Evolutionary conservation across 495 filamentous ascomycete species (phyloP).

Genomic region (Xylaria castorea): DNA sequence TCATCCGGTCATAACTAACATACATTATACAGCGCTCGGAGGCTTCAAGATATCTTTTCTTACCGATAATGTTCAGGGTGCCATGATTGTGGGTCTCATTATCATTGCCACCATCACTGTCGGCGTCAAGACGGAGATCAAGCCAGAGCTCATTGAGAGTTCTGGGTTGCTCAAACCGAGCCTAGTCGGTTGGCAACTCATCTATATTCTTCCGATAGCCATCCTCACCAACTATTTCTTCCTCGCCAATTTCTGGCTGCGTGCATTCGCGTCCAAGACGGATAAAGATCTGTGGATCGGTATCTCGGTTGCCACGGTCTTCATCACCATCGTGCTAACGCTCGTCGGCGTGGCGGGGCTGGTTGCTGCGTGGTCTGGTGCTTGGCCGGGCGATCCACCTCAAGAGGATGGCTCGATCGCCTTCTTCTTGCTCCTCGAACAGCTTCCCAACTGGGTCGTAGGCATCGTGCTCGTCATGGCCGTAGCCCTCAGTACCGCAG

Average conservation of each 20-base stretch:
- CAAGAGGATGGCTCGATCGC: conserved; percentile 68
- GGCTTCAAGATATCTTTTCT: conserved; percentile 80
- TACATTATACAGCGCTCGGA: conserved; percentile 61
- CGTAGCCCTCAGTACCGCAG: conserved; percentile 71
- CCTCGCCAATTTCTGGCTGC: conserved; percentile 78
- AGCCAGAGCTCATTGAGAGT: conserved; percentile 65
- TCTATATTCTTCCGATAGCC: conserved; percentile 78
- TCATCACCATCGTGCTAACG: conserved; percentile 66
- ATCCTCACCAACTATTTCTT: conserved; percentile 82
- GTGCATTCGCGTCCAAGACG: conserved; percentile 79
- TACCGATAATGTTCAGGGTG: conserved; percentile 78
- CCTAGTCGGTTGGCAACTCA: conserved; percentile 76
- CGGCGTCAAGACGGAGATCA: conserved; percentile 72
- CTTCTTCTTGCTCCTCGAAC: conserved; percentile 73
- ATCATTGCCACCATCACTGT: conserved; percentile 74
- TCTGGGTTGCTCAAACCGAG: conserved; percentile 66
- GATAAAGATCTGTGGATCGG: conserved; percentile 78
- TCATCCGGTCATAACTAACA: conserved; percentile 30
- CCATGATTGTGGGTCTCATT: conserved; percentile 72
- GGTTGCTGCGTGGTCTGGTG: conserved; percentile 75
- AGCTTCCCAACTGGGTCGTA: conserved; percentile 75
- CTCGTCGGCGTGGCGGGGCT: conserved; percentile 72
- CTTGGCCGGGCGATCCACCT: conserved; percentile 59
- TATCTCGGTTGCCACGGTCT: conserved; percentile 65
- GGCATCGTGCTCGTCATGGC: conserved; percentile 80